Percentiles rank a stretch among this genome's conserved stretches.
phyloP scores from a whole-genome alignment of 352 stramenopile species.

The Phytopythium oedochilum region DNA sequence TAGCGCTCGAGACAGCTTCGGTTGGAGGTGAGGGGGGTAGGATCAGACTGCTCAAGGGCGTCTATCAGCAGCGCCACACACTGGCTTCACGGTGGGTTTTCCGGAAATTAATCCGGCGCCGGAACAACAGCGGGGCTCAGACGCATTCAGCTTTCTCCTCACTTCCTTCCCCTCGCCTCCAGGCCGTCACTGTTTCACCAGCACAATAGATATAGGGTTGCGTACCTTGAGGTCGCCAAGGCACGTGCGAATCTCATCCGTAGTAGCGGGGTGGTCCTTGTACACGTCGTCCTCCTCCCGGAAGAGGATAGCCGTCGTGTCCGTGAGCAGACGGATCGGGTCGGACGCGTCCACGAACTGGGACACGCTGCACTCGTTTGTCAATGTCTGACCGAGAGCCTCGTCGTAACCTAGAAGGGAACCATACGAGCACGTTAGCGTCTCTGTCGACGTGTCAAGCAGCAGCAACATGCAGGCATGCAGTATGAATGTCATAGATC shows the following conservation, averaged over 20 bases:
- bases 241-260: constrained; percentile 70
- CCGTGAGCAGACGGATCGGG: constrained; percentile 94
- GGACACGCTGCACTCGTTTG: constrained; percentile 76
- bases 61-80: constrained; percentile 56
- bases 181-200: background rate
- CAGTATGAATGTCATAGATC: constrained; percentile 77
- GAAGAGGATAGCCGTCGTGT: constrained; percentile 94
- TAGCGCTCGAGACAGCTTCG: no score
- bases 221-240: constrained; percentile 92
- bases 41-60: constrained; percentile 79
- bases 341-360: constrained; percentile 89
- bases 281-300: constrained; percentile 76
- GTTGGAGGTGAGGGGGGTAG: constrained; percentile 1
- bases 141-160: constrained; percentile 82
- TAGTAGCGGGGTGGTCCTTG: constrained; percentile 71
- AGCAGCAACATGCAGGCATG: constrained; percentile 10
- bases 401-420: constrained; percentile 90
- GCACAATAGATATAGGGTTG: background rate
- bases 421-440: background rate
- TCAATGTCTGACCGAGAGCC: constrained; percentile 75
- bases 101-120: constrained; percentile 85
- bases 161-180: constrained; percentile 22
- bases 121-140: constrained; percentile 86
- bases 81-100: constrained; percentile 88
- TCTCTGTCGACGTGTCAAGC: constrained; percentile 1